phyloP scores from a whole-genome alignment of 208 protist species.

The Acanthamoeba triangularis region DNA sequence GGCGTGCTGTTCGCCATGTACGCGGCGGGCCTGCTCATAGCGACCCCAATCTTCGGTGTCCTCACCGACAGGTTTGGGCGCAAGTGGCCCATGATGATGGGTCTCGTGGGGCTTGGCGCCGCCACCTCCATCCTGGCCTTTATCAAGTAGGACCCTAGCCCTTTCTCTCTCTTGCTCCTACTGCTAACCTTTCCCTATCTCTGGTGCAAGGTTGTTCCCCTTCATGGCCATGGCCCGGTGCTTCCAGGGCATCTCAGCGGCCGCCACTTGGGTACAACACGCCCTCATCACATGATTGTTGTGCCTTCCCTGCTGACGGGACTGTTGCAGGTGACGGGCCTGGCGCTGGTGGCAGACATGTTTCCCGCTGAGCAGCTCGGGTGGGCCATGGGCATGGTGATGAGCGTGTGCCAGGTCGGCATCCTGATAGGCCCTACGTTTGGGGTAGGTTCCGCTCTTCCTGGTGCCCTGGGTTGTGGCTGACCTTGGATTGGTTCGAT shows the following conservation, averaged over 20 bases:
- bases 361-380: neutral
- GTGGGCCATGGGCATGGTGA: conserved; percentile 5
- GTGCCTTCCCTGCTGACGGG: neutral
- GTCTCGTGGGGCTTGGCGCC: neutral
- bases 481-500: neutral
- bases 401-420: conserved; percentile 33
- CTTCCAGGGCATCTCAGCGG: conserved; percentile 17
- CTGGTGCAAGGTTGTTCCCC: neutral
- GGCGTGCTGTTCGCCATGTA: conserved; percentile 51
- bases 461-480: neutral
- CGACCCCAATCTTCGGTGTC: conserved; percentile 28
- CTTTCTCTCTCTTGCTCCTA: neutral
- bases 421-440: neutral
- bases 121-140: conserved; percentile 19
- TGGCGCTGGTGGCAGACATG: neutral
- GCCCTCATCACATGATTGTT: neutral
- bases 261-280: neutral
- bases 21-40: conserved; percentile 6
- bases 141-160: neutral
- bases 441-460: neutral
- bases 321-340: neutral
- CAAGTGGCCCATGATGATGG: neutral
- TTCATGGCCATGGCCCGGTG: neutral
- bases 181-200: neutral
- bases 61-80: conserved; percentile 30